Base-by-base conservation (phyloP, 2,329 filamentous ascomycete species). In the Monosporascus sp. region DNA sequence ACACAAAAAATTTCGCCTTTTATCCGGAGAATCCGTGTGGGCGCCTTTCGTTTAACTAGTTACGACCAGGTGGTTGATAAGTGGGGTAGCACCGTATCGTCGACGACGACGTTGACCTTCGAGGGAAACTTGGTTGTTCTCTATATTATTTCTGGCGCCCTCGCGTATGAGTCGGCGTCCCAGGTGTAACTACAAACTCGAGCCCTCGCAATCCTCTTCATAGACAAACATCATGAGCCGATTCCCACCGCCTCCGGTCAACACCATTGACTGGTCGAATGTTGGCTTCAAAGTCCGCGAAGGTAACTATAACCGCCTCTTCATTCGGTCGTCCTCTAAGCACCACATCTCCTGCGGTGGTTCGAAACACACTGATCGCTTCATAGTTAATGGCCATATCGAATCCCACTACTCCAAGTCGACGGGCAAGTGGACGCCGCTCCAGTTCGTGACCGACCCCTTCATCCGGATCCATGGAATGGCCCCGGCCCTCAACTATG, bases 401-500 rank as follows among this genome's bases (percentile, higher is more conserved):
- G 90, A 96, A 74, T 91, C 87, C 48, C 85, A 86, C 70, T 97
- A 89, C 79, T 88, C 86, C 54, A 76, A 82, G 60, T 78, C 84
- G 59, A 90, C 86, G 2, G 84, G 85, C 48, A 70, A 85, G 78
- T 97, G 92, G 92, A 83, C 86, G 0, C 71, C 84, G 15, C 90
- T 90, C 25, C 75, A 81, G 58, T 96, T 96, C 73, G 84, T 97
- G 56, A 73, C 83, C 55, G 89, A 93, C 63, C 93, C 93, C 6
- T 92, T 81, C 76, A 83, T 97, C 63, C 85, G 86, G 60, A 85
- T 97, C 67, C 93, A 97, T 72, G 94, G 93, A 71, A 94, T 99
- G 89, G 86, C 92, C 0, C 92, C 94, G 0, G 93, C 85, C 44
- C 83, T 97, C 60, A 99, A 99, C 80, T 99, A 99, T 71, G 91